Evolutionary conservation across 352 stramenopile genomes (phyloP).

Genomic region (Thalassiosira exigua): DNA sequence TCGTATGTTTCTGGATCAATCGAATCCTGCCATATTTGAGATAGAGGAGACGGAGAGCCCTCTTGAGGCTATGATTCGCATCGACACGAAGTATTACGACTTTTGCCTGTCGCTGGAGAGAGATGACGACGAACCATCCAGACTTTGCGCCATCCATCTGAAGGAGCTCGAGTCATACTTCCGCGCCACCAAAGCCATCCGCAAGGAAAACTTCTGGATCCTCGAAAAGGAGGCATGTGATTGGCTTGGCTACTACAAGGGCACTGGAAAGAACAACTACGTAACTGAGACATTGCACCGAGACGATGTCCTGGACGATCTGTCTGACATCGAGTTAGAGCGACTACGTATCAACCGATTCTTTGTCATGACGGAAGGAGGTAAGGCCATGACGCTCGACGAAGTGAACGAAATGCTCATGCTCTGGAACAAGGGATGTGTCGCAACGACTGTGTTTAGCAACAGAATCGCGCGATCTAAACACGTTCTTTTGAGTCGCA

Average conservation of each 20-base stretch:
- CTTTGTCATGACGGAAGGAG: not conserved
- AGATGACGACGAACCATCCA: not conserved
- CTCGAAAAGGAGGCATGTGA: slow-evolving; percentile 18
- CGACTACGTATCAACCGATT: not conserved
- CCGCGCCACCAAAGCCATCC: not conserved
- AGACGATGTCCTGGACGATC: no score
- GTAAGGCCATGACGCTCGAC: not conserved
- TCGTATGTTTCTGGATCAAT: no score
- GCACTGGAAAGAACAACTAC: slow-evolving; percentile 4
- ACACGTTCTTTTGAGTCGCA: not conserved
- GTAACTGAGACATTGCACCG: no score
- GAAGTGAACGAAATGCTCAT: slow-evolving; percentile 4
- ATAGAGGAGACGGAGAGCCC: no score
- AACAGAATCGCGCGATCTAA: not conserved
- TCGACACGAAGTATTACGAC: no score
- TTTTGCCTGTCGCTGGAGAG: not conserved
- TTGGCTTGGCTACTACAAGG: slow-evolving; percentile 7
- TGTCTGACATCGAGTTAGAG: no score
- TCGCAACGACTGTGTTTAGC: not conserved
- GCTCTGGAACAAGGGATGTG: not conserved
- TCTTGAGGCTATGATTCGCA: no score
- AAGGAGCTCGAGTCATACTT: slow-evolving; percentile 5
- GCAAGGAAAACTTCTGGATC: not conserved
- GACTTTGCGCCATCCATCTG: slow-evolving; percentile 5
- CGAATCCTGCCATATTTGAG: no score